Evolutionary conservation across 2,329 filamentous ascomycete species (phyloP), one percentile per base, ranked within the genome.

Genomic region (Nothophoma quercina): DNA sequence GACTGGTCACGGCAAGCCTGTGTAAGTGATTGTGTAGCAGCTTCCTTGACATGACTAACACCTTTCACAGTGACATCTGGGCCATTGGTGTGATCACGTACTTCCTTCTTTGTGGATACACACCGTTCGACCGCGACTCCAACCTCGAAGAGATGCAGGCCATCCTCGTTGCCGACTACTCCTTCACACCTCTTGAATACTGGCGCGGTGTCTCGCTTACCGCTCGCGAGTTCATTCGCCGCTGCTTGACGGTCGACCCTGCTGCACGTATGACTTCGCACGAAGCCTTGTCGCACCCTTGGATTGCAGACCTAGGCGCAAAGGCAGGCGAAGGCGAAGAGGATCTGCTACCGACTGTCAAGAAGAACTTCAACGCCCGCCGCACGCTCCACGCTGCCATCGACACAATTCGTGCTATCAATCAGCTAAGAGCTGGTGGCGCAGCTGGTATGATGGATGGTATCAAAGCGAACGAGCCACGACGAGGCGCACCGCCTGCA

Each of bases 101-200:
- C 80, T 99, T 99, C 79, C 81, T 99, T 23, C 87, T 99, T 42
- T 98, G 95, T 76, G 95, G 95, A 53, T 98, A 98, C 78, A 99
- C 95, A 1, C 95, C 95, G 10, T 99, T 99, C 74, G 95, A 99
- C 77, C 89, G 95, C 49, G 95, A 98, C 75, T 93, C 88, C 65
- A 96, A 99, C 77, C 88, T 98, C 69, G 95, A 99, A 79, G 95
- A 99, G 79, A 98, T 99, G 93, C 93, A 98, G 79, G 95, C 95
- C 65, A 99, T 99, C 71, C 85, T 98, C 50, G 90, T 92, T 58
- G 95, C 95, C 54, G 93, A 98, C 79, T 99, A 98, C 81, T 90
- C 87, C 70, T 99, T 98, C 76, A 93, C 91, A 4, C 95, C 95
- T 1, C 78, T 90, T 56, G 93, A 97, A 73, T 98, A 98, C 82